A percentile compares a stretch with the other conserved stretches of the same genome.
Evolutionary conservation across 805 yeast genomes (phyloP).

Genomic region (Saturnispora zaruensis): DNA sequence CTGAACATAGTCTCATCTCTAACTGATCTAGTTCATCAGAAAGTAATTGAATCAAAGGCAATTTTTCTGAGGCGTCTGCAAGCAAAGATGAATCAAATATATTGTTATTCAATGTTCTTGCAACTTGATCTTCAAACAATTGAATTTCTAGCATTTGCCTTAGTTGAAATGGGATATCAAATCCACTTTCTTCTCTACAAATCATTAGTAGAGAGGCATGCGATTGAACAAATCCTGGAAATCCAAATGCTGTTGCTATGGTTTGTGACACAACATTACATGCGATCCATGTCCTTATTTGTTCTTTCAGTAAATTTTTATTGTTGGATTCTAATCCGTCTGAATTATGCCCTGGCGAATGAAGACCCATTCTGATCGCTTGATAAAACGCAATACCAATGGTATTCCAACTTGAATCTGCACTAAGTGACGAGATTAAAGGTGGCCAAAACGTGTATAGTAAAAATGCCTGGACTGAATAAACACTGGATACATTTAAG

Average conservation of each 20-base stretch:
- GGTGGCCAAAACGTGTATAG: slow-evolving; percentile 95
- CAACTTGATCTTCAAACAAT: slow-evolving; percentile 78
- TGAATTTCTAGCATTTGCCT: slow-evolving; percentile 76
- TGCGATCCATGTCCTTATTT: slow-evolving; percentile 84
- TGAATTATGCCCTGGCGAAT: slow-evolving; percentile 60
- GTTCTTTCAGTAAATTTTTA: slow-evolving; percentile 56
- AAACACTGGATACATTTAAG: slow-evolving; percentile 82
- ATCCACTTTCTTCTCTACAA: slow-evolving; percentile 38
- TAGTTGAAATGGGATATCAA: slow-evolving; percentile 47
- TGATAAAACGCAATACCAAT: slow-evolving; percentile 89
- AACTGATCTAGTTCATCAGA: slow-evolving; percentile 67
- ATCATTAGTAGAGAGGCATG: slow-evolving; percentile 59
- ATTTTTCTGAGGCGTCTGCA: slow-evolving; percentile 58
- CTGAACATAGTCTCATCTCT: slow-evolving; percentile 43
- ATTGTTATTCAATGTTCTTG: slow-evolving; percentile 66
- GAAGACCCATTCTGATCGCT: slow-evolving; percentile 86
- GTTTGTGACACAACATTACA: slow-evolving; percentile 87
- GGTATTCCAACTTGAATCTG: slow-evolving; percentile 94
- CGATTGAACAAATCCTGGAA: slow-evolving; percentile 84
- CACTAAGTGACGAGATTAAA: slow-evolving; percentile 83
- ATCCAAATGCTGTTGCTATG: slow-evolving; percentile 88
- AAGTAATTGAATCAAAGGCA: slow-evolving; percentile 65
- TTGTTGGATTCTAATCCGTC: slow-evolving; percentile 39
- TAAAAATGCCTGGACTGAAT: slow-evolving; percentile 87
- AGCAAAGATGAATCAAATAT: slow-evolving; percentile 58